Conservation (phyloP, 1,139 yeast genomes). For the Pneumocystis murina region DNA sequence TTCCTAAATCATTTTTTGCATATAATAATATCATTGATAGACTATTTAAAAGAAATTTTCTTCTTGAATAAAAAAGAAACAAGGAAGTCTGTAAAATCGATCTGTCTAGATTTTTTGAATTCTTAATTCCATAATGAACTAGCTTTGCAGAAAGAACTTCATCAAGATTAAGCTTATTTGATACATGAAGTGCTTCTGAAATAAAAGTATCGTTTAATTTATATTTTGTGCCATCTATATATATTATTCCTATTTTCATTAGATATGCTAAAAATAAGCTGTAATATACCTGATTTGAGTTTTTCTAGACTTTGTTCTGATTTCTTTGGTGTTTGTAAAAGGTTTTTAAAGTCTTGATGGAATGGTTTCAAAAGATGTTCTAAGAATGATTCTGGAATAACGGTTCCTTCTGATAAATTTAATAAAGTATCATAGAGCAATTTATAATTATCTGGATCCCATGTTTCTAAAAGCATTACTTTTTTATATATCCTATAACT, state of each 20-base stretch:
- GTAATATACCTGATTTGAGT: not conserved
- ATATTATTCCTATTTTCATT: not conserved
- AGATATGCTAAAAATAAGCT: not conserved
- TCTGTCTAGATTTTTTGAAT: constrained; percentile 4
- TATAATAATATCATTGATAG: constrained; percentile 1
- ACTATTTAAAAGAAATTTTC: constrained; percentile 2
- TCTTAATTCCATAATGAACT: constrained; percentile 5
- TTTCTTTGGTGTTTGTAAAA: not conserved
- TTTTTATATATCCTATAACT: not conserved
- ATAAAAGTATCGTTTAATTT: constrained; percentile 9
- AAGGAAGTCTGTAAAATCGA: constrained; percentile 4
- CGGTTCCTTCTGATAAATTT: not conserved
- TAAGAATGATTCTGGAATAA: not conserved
- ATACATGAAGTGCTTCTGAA: constrained; percentile 3
- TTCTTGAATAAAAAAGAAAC: constrained; percentile 3
- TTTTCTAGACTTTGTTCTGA: not conserved
- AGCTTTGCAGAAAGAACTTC: constrained; percentile 6
- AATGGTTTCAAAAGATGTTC: not conserved
- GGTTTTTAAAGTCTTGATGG: not conserved
- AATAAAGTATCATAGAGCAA: constrained; percentile 3
- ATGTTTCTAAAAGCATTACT: not conserved
- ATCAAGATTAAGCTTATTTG: constrained; percentile 6
- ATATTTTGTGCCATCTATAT: constrained; percentile 1
- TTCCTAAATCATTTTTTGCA: not conserved
- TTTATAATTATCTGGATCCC: constrained; percentile 1